Base-by-base conservation (phyloP, 192 early-diverging fungal genomes). In the Coemansia sp. region DNA sequence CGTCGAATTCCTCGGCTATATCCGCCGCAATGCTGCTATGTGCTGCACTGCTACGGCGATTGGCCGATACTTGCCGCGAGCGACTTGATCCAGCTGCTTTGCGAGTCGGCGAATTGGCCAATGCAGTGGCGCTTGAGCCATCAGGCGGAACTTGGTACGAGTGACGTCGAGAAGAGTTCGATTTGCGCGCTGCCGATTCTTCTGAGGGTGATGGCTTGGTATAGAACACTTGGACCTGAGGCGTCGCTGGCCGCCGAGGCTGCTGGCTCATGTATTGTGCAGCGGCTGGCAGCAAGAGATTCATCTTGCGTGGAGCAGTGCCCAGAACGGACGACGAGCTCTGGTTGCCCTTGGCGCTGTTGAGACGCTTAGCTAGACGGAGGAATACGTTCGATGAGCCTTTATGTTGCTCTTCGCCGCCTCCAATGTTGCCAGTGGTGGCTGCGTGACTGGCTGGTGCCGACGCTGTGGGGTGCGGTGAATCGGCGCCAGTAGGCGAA, bases 401-500 rank as follows among this genome's bases (percentile, higher is more conserved):
- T 1, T 51, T 64, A 17, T 32, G 32, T 58, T 34, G 55, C 27
- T 58, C 55, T 5, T 58, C 55, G 15, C 55, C 29, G 15, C 31
- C 44, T 32, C 55, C 64, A 19, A 19, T 21, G 15, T 64, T 72
- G 23, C 66, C 64, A 15, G 68, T 55, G 21, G 66, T 48, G 19
- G 31, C 62, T 1, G 57, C 61, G 15, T 59, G 34, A 44, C 53
- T 61, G 53, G 48, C 12, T 37, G 44, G 21, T 17, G 55, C 55
- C 7, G 55, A 61, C 21, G 41, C 53, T 25, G 36, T 41, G 3
- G 45, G 68, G 48, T 23, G 19, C 48, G 41, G 55, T 17, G 41
- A 5, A 12, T 66, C 48, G 19, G 39, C 38, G 6, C 86, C 84
- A n/a, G 91, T 78, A 53, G 94, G 92, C 21, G 69, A 68, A 11